Evolutionary conservation across 225 moss, liverwort and hornwort genomes (phyloP).

Genomic region (Pleurozium schreberi): DNA sequence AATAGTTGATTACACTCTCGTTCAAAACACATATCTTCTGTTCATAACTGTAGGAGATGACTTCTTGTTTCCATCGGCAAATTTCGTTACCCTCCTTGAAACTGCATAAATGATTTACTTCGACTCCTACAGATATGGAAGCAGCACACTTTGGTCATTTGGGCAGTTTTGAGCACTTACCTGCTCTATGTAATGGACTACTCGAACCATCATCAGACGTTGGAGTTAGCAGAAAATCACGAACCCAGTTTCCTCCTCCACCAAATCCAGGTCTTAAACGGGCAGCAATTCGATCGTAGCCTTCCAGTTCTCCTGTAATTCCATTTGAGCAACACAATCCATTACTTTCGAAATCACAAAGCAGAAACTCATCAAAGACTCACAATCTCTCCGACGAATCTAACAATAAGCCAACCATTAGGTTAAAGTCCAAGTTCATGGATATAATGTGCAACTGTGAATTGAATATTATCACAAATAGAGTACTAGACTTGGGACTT

Average conservation of each 20-base stretch:
- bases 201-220: slow-evolving; percentile 31
- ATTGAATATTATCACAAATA: not conserved
- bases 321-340: not conserved
- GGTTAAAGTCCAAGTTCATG: not conserved
- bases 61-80: not conserved
- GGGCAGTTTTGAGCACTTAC: not conserved
- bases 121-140: not conserved
- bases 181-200: slow-evolving; percentile 23
- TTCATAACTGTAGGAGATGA: not conserved
- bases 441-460: not conserved
- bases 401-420: not conserved
- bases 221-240: slow-evolving; percentile 28
- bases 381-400: not conserved
- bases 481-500: not conserved
- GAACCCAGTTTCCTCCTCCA: slow-evolving; percentile 59
- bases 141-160: not conserved
- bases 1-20: not conserved
- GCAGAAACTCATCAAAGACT: not conserved
- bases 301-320: slow-evolving; percentile 70
- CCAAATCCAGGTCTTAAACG: slow-evolving; percentile 74
- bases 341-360: not conserved
- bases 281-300: slow-evolving; percentile 71
- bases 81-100: not conserved
- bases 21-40: not conserved
- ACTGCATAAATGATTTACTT: not conserved